These are phyloP conservation scores for Mycena filopes DNA, from an alignment of 768 basidiomycete species.

Conservation along the genomic window DNA sequence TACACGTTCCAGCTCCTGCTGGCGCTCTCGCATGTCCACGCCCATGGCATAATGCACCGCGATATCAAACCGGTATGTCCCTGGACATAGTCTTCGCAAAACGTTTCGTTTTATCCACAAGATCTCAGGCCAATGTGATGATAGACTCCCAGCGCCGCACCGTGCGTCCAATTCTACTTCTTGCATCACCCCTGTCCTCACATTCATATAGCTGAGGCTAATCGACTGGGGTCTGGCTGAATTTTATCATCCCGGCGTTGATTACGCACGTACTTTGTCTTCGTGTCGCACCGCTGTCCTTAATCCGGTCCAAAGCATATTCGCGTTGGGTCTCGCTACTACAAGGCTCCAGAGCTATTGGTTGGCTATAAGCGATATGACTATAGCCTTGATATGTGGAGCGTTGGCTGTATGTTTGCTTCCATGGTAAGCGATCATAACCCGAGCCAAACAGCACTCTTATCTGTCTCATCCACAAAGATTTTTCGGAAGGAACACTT, in stretches of 20 bases:
- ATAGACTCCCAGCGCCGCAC: slow-evolving; percentile 68
- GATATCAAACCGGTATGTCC: slow-evolving; percentile 43
- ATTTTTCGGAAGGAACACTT: slow-evolving; percentile 81
- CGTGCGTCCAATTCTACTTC: slow-evolving; percentile 48
- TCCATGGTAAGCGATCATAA: slow-evolving; percentile 64
- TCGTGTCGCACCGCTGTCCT: slow-evolving; percentile 60
- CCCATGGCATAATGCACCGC: slow-evolving; percentile 78
- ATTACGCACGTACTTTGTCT: slow-evolving; percentile 84
- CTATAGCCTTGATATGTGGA: slow-evolving; percentile 80
- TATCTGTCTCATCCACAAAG: slow-evolving; percentile 45
- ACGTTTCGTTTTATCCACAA: slow-evolving; percentile 1
- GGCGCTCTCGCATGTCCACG: slow-evolving; percentile 79
- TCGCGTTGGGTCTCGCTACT: slow-evolving; percentile 45
- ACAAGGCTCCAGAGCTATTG: slow-evolving; percentile 78
- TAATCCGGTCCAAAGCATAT: slow-evolving; percentile 28
- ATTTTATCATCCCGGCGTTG: slow-evolving; percentile 76
- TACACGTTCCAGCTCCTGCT: slow-evolving; percentile 76
- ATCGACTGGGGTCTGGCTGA: slow-evolving; percentile 86
- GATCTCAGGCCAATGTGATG: slow-evolving; percentile 39
- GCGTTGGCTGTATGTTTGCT: slow-evolving; percentile 79
- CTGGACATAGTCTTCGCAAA: neutral
- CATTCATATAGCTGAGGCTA: slow-evolving; percentile 55
- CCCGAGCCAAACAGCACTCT: slow-evolving; percentile 3
- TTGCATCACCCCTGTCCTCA: neutral
- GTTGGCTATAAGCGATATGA: slow-evolving; percentile 80